Evolutionary conservation across 805 yeast species (phyloP), one percentile per base, ranked within the genome.

Genomic region (Spathaspora sp.): DNA sequence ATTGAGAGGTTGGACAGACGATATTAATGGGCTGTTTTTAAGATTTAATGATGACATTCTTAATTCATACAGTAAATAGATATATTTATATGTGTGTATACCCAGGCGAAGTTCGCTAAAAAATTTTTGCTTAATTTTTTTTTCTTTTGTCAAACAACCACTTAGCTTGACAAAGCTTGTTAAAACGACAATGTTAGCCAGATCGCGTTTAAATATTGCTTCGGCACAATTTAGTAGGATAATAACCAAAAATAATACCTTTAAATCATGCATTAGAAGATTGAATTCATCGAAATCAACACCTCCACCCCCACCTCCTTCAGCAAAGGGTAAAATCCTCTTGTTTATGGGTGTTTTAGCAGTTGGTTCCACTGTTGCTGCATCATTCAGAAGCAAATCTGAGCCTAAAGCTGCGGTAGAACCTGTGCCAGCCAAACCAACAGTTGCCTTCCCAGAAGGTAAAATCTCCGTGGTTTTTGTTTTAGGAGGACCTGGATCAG

Each of bases 401-500:
- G 55, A 45, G 14, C 85, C 85, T 6, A 61, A 65, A 29, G 73
- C 76, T 51, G 72, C 78, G 4, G 54, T 79, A 43, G 86, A 82
- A 54, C 71, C 72, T 16, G 6, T 23, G 3, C 56, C 51, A 35
- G 44, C 53, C 10, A 63, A 61, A 17, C 68, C 50, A 69, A 72
- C 46, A 32, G 29, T 72, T 29, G 83, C 86, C 0, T 88, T 88
- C 64, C 70, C 79, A 9, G 77, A 79, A 2, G 82, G 83, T 40
- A 85, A 89, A 51, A 83, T 88, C 28, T 82, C 88, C 26, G 96
- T 93, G 4, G 78, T 92, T 26, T 93, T 89, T 67, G 97, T 93
- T 17, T 80, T 93, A 31, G 99, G 99, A 44, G 98, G 98, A 3
- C 98, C 98, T 5, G 98, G 98, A 18, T 89, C 96, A 28, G 98